Percentiles rank a stretch among this genome's conserved stretches.
phyloP scores from a whole-genome alignment of 2,329 filamentous ascomycete genomes.

The Teratosphaeria destructans region DNA sequence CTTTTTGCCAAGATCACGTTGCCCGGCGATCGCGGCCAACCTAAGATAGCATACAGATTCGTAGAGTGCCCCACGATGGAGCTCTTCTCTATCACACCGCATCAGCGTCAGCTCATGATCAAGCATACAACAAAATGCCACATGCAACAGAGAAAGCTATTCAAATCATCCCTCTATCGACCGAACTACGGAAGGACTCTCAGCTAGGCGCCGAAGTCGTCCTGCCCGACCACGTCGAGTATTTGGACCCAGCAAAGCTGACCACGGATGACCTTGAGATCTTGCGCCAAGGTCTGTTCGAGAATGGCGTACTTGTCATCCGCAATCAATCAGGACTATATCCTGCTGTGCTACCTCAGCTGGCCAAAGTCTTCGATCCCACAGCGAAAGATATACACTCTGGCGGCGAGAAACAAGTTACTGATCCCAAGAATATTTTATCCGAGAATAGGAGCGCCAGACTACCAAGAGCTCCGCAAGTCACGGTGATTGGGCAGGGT shows the following conservation, averaged over 20 bases:
- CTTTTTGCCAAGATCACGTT: slow-evolving; percentile 11
- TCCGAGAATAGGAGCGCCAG: background rate
- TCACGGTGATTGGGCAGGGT: slow-evolving; percentile 14
- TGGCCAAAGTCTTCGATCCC: slow-evolving; percentile 12
- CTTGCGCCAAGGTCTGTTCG: slow-evolving; percentile 9
- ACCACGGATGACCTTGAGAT: background rate
- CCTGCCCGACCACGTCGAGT: background rate
- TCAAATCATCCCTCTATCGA: background rate
- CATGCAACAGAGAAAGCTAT: background rate
- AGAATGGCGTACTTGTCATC: slow-evolving; percentile 12
- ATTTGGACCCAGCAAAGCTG: background rate
- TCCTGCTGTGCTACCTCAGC: slow-evolving; percentile 7
- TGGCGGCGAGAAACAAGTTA: slow-evolving; percentile 12
- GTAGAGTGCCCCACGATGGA: background rate
- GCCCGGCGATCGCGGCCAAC: background rate
- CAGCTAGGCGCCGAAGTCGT: background rate
- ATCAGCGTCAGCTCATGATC: background rate
- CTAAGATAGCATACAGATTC: background rate
- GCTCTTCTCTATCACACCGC: background rate
- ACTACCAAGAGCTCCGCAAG: slow-evolving; percentile 10
- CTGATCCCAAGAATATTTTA: slow-evolving; percentile 4
- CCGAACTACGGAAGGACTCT: background rate
- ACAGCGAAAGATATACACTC: slow-evolving; percentile 11
- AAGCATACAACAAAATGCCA: background rate
- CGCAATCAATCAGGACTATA: slow-evolving; percentile 10